Percentiles rank a stretch among this genome's conserved stretches.
Evolutionary conservation across 2,329 filamentous ascomycete genomes (phyloP).

Genomic region (Talaromyces verruculosus): DNA sequence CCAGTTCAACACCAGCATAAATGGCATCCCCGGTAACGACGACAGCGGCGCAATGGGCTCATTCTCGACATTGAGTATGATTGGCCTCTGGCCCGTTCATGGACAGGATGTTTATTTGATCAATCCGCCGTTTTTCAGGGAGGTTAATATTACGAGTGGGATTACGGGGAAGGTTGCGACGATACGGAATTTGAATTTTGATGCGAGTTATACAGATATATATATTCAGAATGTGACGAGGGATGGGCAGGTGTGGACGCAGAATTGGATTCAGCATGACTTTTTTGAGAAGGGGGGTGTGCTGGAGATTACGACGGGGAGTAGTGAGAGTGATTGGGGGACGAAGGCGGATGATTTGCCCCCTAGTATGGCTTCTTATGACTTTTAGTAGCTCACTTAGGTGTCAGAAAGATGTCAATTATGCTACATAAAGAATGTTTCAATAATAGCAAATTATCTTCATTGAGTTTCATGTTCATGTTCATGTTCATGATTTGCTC

Average conservation of each 20-base stretch:
- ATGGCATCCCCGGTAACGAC: slow-evolving; percentile 64
- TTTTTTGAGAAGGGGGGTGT: slow-evolving; percentile 64
- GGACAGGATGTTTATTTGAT: slow-evolving; percentile 67
- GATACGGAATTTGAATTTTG: slow-evolving; percentile 59
- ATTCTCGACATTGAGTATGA: slow-evolving; percentile 62
- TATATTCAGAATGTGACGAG: slow-evolving; percentile 65
- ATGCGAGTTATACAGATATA: slow-evolving; percentile 54
- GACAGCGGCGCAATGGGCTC: slow-evolving; percentile 66
- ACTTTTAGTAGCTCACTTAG: background rate
- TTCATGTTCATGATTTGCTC: background rate
- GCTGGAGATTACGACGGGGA: slow-evolving; percentile 60
- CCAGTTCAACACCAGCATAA: slow-evolving; percentile 56
- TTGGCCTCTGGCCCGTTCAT: slow-evolving; percentile 64
- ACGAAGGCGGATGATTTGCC: slow-evolving; percentile 58
- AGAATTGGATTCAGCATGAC: slow-evolving; percentile 64
- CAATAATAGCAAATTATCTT: background rate
- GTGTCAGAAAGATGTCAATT: too few relatives aligned
- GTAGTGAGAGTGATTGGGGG: slow-evolving; percentile 65
- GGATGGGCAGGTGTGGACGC: slow-evolving; percentile 57
- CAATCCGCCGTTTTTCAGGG: slow-evolving; percentile 62
- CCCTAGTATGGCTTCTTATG: slow-evolving; percentile 49
- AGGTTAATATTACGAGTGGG: slow-evolving; percentile 55
- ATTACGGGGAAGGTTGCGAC: slow-evolving; percentile 58
- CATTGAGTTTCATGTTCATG: background rate
- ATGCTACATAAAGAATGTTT: background rate